Percentiles rank a stretch among this genome's conserved stretches.
Conservation (phyloP, 1,284 basidiomycete species). For the Tetrapyrgos nigripes region DNA sequence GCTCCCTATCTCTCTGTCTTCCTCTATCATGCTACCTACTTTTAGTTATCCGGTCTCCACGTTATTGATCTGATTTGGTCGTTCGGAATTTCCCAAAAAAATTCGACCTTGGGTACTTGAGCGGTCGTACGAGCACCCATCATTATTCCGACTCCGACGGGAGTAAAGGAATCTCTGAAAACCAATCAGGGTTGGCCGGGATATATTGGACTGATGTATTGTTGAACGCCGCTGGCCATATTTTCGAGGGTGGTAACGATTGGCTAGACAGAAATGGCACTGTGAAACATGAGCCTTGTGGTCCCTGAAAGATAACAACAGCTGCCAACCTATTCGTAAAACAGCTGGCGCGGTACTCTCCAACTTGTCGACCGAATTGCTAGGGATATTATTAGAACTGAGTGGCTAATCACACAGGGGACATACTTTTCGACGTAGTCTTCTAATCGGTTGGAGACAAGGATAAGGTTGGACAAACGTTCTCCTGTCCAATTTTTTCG, state of each 20-base stretch:
- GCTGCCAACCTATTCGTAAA: conserved; percentile 43
- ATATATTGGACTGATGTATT: conserved; percentile 60
- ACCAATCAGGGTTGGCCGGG: not conserved
- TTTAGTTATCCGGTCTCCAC: not conserved
- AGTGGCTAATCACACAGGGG: conserved; percentile 10
- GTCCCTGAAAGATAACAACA: conserved; percentile 1
- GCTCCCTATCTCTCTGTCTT: conserved; percentile 9
- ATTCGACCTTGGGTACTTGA: not conserved
- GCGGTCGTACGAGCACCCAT: not conserved
- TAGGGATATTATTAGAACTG: conserved; percentile 27
- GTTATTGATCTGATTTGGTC: conserved; percentile 2
- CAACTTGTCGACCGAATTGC: conserved; percentile 47
- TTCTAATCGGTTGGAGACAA: conserved; percentile 48
- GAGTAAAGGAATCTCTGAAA: not conserved
- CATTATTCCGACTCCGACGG: not conserved
- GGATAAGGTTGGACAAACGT: conserved; percentile 39
- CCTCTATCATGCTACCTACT: not conserved
- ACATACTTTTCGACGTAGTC: conserved; percentile 58
- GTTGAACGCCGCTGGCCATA: conserved; percentile 72
- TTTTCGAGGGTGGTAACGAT: conserved; percentile 49
- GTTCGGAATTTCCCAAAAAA: not conserved
- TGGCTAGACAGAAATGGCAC: conserved; percentile 52
- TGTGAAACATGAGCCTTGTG: conserved; percentile 27
- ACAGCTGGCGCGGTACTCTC: conserved; percentile 43
- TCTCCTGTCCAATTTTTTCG: conserved; percentile 62